These are phyloP conservation scores for Haematococcus lacustris DNA, from an alignment of 139 green algal genomes.

Conservation along the genomic window DNA sequence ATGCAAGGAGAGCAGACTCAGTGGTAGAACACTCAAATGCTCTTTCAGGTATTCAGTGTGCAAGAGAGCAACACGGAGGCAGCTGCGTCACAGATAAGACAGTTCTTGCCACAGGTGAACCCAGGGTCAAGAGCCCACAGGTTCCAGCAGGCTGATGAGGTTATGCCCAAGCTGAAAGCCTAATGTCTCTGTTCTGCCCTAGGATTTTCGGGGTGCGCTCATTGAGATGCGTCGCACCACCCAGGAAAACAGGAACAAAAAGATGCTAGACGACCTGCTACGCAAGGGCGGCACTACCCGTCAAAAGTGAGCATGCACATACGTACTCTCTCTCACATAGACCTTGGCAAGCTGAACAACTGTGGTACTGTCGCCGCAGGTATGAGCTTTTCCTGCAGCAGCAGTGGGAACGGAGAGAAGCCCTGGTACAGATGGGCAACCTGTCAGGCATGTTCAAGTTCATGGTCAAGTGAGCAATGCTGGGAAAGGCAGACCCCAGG, in stretches of 20 bases:
- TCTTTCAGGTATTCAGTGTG: neutral
- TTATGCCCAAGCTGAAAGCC: no score
- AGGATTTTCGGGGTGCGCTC: conserved; percentile 19
- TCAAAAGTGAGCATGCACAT: conserved; percentile 13
- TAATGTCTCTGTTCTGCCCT: no score
- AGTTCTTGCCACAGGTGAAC: neutral
- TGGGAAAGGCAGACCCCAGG: no score
- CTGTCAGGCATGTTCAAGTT: conserved; percentile 30
- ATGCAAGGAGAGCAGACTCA: neutral
- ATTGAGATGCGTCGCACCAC: conserved; percentile 16
- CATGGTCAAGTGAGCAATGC: conserved; percentile 37
- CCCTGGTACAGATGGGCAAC: conserved; percentile 30
- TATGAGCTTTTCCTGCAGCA: conserved; percentile 31
- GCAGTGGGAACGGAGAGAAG: conserved; percentile 34
- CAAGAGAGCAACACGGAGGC: conserved; percentile 23
- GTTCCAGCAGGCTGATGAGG: no score
- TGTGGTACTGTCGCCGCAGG: no score
- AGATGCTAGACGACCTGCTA: conserved; percentile 23
- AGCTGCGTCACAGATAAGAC: conserved; percentile 7
- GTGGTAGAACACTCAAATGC: neutral
- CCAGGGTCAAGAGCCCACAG: no score
- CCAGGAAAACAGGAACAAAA: conserved; percentile 14
- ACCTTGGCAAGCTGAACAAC: no score
- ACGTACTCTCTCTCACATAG: no score
- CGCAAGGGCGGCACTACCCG: conserved; percentile 19